These are phyloP conservation scores for Fusarium sp. DNA, from an alignment of 2,329 filamentous ascomycete genomes.

Conservation along the genomic window DNA sequence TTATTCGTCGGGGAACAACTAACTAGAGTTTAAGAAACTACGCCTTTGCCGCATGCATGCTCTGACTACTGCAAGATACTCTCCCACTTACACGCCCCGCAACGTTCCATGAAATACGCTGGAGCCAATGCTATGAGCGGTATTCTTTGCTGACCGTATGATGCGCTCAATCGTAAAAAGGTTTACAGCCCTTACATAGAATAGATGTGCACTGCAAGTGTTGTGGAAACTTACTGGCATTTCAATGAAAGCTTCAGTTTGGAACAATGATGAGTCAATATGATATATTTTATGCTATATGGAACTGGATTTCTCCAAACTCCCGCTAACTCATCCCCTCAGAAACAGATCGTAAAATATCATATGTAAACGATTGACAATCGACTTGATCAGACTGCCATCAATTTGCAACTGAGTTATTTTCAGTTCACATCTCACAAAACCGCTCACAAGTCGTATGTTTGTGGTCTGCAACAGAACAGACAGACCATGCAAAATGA, in stretches of 20 bases:
- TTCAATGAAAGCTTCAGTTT: neutral
- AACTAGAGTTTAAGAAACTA: neutral
- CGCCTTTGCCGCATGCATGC: neutral
- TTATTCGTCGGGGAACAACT: neutral
- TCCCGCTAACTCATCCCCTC: slow-evolving; percentile 19
- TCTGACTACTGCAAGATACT: neutral
- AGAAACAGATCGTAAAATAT: neutral
- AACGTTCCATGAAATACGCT: neutral
- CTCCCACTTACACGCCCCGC: neutral
- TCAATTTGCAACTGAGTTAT: neutral
- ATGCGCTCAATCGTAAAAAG: neutral
- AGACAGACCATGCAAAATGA: slow-evolving; percentile 17
- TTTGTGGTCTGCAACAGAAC: neutral
- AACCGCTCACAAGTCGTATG: slow-evolving; percentile 14
- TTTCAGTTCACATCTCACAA: neutral
- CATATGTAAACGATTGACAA: neutral
- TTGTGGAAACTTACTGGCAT: neutral
- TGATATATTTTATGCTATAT: neutral
- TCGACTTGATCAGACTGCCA: neutral
- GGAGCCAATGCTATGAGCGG: slow-evolving; percentile 18
- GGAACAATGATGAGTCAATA: neutral
- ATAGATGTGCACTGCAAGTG: neutral
- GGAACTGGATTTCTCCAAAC: slow-evolving; percentile 19
- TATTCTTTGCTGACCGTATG: slow-evolving; percentile 22
- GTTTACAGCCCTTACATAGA: neutral